Conservation (phyloP, 1,139 yeast genomes). For the Taphrina communis region DNA sequence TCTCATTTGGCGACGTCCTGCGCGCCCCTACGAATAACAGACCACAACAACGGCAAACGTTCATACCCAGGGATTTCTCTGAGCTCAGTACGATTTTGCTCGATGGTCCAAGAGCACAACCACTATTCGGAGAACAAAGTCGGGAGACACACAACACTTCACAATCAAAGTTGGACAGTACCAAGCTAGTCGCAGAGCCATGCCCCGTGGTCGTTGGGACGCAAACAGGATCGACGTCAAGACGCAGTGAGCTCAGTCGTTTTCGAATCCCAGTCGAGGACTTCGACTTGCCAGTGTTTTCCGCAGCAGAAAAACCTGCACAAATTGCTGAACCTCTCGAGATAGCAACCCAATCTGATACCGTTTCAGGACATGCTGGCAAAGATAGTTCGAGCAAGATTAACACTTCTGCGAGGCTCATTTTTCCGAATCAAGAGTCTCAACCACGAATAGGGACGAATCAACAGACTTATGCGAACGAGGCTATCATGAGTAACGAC, state of each 20-base stretch:
- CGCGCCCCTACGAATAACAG: not conserved
- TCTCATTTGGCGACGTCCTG: slow-evolving; percentile 2
- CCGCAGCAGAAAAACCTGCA: not conserved
- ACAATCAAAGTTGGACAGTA: not conserved
- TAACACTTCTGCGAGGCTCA: not conserved
- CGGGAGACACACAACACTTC: not conserved
- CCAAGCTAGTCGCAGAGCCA: not conserved
- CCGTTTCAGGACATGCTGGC: not conserved
- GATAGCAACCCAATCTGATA: not conserved
- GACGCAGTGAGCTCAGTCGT: not conserved
- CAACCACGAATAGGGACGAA: not conserved
- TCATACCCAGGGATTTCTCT: slow-evolving; percentile 11
- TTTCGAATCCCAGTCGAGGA: slow-evolving; percentile 3
- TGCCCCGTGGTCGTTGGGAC: not conserved
- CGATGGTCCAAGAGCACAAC: not conserved
- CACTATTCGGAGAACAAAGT: slow-evolving; percentile 12
- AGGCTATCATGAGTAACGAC: not conserved
- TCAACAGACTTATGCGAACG: not conserved
- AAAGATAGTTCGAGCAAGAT: not conserved
- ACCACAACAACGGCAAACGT: slow-evolving; percentile 8
- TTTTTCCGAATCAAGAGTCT: not conserved
- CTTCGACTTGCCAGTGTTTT: not conserved
- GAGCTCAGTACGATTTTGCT: not conserved
- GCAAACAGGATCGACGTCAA: not conserved
- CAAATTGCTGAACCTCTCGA: not conserved